Evolutionary conservation across 2,329 filamentous ascomycete genomes (phyloP).

Genomic region (Claviceps sp.): DNA sequence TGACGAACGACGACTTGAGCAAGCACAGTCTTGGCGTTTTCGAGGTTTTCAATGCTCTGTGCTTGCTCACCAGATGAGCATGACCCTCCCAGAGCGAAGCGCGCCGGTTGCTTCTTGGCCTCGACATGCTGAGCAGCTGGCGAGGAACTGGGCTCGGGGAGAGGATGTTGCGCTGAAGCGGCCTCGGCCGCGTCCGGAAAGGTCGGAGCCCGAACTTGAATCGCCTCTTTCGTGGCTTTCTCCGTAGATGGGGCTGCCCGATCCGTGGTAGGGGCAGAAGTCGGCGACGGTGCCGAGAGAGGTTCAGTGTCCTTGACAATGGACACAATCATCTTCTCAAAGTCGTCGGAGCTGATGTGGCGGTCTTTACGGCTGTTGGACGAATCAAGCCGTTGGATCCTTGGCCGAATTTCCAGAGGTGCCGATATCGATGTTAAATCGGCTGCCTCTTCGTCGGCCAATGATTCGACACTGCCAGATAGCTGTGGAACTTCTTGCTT

Average conservation of each 20-base stretch:
- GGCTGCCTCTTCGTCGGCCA: constrained; percentile 53
- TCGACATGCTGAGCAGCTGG: constrained; percentile 53
- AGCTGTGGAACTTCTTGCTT: constrained; percentile 53
- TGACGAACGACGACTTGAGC: constrained; percentile 32
- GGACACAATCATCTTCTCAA: constrained; percentile 87
- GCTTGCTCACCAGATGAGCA: constrained; percentile 56
- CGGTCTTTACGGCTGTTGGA: constrained; percentile 64
- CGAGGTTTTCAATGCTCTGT: constrained; percentile 30
- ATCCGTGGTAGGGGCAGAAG: constrained; percentile 10
- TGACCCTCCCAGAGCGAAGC: constrained; percentile 63
- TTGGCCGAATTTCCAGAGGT: constrained; percentile 50
- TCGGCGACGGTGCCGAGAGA: constrained; percentile 28
- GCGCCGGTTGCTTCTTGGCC: constrained; percentile 46
- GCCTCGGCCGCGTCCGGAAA: constrained; percentile 35
- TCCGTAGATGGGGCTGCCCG: no score
- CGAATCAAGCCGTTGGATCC: constrained; percentile 59
- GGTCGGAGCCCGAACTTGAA: constrained; percentile 57
- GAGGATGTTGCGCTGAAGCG: constrained; percentile 36
- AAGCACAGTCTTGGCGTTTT: constrained; percentile 18
- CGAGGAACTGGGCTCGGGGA: constrained; percentile 46
- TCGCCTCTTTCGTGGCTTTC: constrained; percentile 15
- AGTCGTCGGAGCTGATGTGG: constrained; percentile 82
- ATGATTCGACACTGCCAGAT: constrained; percentile 65
- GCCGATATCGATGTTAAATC: constrained; percentile 42
- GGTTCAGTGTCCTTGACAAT: constrained; percentile 77